These are phyloP conservation scores for Eucalyptus lansdowneana DNA, from an alignment of 345 rosid genomes.

Conservation along the genomic window DNA sequence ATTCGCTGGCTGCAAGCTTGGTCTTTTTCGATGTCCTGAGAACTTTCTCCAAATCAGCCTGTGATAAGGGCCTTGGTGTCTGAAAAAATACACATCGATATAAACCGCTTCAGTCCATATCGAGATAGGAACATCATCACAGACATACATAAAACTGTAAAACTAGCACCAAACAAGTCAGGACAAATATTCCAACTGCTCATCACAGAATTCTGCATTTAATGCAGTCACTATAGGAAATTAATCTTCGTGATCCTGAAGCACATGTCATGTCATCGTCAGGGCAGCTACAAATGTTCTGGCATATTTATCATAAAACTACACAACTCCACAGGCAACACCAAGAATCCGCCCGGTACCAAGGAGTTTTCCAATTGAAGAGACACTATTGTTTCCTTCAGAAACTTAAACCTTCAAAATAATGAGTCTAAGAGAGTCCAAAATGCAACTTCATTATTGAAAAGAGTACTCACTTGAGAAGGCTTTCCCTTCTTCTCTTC, in stretches of 20 bases:
- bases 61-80: conserved; percentile 72
- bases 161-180: neutral
- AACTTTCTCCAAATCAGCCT: conserved; percentile 62
- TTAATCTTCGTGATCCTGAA: neutral
- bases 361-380: neutral
- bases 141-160: neutral
- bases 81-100: neutral
- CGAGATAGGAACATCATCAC: neutral
- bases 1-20: conserved; percentile 65
- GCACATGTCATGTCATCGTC: neutral
- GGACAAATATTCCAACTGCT: neutral
- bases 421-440: neutral
- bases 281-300: neutral
- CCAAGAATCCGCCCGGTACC: neutral
- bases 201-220: neutral
- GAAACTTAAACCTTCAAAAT: neutral
- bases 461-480: conserved; percentile 33
- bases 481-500: conserved; percentile 75
- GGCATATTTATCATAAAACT: neutral
- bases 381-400: neutral
- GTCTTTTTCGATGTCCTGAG: conserved; percentile 62
- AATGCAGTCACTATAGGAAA: neutral
- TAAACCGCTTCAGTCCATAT: neutral
- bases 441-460: neutral
- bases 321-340: neutral